phyloP scores from a whole-genome alignment of 78 protist genomes.

The Cavenderia fasciculata region DNA sequence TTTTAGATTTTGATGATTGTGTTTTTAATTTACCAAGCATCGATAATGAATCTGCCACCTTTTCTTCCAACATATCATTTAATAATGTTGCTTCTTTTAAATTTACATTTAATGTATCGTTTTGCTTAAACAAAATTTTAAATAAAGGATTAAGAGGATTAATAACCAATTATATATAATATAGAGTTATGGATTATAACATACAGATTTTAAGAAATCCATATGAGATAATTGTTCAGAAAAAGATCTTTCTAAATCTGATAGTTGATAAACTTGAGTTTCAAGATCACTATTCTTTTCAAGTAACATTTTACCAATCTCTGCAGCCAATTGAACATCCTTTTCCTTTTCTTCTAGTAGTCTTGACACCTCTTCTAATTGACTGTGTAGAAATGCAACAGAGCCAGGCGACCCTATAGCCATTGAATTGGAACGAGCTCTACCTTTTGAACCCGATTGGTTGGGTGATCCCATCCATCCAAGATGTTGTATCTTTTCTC shows the following conservation, averaged over 20 bases:
- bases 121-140: slow-evolving; percentile 34
- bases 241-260: slow-evolving; percentile 26
- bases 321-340: slow-evolving; percentile 71
- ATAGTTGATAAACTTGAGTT: neutral
- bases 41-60: slow-evolving; percentile 11
- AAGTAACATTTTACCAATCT: slow-evolving; percentile 66
- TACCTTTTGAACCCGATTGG: neutral
- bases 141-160: neutral
- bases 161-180: neutral
- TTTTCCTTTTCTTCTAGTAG: slow-evolving; percentile 71
- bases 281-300: slow-evolving; percentile 75
- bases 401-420: slow-evolving; percentile 70
- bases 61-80: slow-evolving; percentile 45
- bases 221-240: neutral
- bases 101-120: slow-evolving; percentile 31
- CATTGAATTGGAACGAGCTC: slow-evolving; percentile 43
- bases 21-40: too few species aligned
- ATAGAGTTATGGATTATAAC: neutral
- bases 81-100: slow-evolving; percentile 51
- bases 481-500: slow-evolving; percentile 26
- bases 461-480: slow-evolving; percentile 47
- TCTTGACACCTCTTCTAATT: slow-evolving; percentile 22
- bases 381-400: neutral
- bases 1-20: too few species aligned
- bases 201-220: slow-evolving; percentile 44